Conservation (phyloP, 345 rosid species). For the Combretum micranthum region DNA sequence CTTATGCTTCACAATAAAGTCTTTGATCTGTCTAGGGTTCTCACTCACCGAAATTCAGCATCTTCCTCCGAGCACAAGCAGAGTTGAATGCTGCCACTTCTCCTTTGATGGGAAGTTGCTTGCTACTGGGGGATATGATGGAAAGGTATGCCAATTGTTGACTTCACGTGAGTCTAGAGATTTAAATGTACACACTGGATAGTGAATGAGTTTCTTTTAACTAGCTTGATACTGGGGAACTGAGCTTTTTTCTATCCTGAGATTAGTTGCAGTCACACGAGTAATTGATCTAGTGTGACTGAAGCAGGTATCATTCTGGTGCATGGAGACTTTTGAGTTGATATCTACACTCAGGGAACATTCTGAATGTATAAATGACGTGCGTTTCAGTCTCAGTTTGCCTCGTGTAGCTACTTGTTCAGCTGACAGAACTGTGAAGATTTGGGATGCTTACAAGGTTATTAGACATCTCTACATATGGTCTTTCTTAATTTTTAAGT, state of each 20-base stretch:
- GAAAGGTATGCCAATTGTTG: conserved; percentile 32
- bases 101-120: conserved; percentile 65
- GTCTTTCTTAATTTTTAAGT: conserved; percentile 2
- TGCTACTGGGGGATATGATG: conserved; percentile 65
- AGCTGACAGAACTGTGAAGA: conserved; percentile 61
- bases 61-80: conserved; percentile 32
- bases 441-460: conserved; percentile 65
- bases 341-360: conserved; percentile 59
- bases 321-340: conserved; percentile 38
- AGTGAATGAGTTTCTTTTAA: too few relatives aligned
- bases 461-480: conserved; percentile 14
- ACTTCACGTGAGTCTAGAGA: neutral
- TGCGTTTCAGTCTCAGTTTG: conserved; percentile 59
- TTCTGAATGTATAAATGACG: conserved; percentile 52
- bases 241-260: too few relatives aligned
- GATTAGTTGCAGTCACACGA: neutral
- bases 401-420: conserved; percentile 60
- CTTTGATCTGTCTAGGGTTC: conserved; percentile 25
- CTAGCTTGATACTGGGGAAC: too few relatives aligned
- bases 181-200: neutral
- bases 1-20: neutral
- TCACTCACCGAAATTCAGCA: conserved; percentile 35
- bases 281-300: conserved; percentile 1
- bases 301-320: conserved; percentile 56
- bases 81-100: conserved; percentile 62